Base-by-base conservation (phyloP, 2,329 filamentous ascomycete species). In the Penicillium sp. region DNA sequence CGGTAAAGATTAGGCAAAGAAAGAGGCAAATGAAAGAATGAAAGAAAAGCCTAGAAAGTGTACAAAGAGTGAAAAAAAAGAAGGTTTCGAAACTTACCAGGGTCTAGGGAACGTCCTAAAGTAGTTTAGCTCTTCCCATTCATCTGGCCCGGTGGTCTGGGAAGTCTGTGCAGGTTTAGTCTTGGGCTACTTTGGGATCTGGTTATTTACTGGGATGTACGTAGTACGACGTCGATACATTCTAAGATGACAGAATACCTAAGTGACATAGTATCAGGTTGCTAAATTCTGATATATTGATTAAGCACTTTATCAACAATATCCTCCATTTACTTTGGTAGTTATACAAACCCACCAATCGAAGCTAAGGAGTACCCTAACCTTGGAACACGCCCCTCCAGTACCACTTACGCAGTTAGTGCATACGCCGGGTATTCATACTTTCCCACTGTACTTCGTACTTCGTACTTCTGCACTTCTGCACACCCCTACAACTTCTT, bases 401-500 rank as follows among this genome's bases (percentile, higher is more conserved):
- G 30, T 33, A 33, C 30, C n/a, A 13, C 30, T 4, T 33, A 16
- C 11, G 14, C 31, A 35, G 19, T 34, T 27, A 40, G 43, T 19
- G 38, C 30, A 29, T 16, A 39, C 22, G 12, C n/a, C 16, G 44
- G 44, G 12, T 37, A 35, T 14, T 35, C 37, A 19, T 46, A 46
- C 42, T 46, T 44, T 46, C 14, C 36, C 36, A 22, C 18, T 45
- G 38, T 49, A 25, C 22, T 6, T 25, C 22, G 22, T 25, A 25
- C 22, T 6, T 25, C 22, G 22, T 25, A 35, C 41, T 35, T 44
- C 46, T 37, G 33, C 40, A 41, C 37, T 41, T 40, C 31, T 38
- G 42, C 37, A 28, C 25, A 5, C 33, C 33, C 33, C 14, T 18
- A 35, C 31, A 29, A 27, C 37, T 39, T 34, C 41, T 13, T 40